Percentiles rank a stretch among this genome's conserved stretches.
phyloP scores from a whole-genome alignment of 129 eudicot species.

The Chrysanthemum seticuspe region DNA sequence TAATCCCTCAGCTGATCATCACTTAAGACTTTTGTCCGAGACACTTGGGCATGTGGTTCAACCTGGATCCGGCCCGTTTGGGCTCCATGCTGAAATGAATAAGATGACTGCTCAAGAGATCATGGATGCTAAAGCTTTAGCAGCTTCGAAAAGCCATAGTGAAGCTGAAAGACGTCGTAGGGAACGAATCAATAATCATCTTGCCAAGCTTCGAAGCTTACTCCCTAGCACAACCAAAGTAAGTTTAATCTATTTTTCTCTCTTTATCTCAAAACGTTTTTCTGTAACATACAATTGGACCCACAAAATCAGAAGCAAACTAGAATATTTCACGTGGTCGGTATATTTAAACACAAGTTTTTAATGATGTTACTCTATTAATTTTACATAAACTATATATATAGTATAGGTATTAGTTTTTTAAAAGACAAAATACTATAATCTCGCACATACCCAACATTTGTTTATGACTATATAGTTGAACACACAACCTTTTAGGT shows the following conservation, averaged over 20 bases:
- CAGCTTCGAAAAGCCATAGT: slow-evolving; percentile 94
- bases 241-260: slow-evolving; percentile 25
- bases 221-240: slow-evolving; percentile 92
- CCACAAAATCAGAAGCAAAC: background rate
- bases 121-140: slow-evolving; percentile 97
- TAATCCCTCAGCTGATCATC: slow-evolving; percentile 40
- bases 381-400: no score
- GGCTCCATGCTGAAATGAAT: slow-evolving; percentile 71
- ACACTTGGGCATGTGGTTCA: slow-evolving; percentile 56
- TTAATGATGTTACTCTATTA: no score
- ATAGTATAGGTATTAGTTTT: no score
- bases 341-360: no score
- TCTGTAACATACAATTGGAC: slow-evolving; percentile 1
- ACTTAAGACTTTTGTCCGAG: slow-evolving; percentile 56
- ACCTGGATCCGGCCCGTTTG: slow-evolving; percentile 69
- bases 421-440: no score
- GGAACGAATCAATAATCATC: slow-evolving; percentile 88
- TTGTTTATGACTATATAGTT: no score
- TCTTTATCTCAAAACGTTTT: background rate
- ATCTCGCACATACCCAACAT: no score
- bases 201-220: slow-evolving; percentile 83
- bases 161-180: slow-evolving; percentile 93
- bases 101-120: slow-evolving; percentile 92
- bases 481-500: no score
- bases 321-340: no score